Evolutionary conservation across 331 rosid species (phyloP).

Genomic region (Saraca asoca): DNA sequence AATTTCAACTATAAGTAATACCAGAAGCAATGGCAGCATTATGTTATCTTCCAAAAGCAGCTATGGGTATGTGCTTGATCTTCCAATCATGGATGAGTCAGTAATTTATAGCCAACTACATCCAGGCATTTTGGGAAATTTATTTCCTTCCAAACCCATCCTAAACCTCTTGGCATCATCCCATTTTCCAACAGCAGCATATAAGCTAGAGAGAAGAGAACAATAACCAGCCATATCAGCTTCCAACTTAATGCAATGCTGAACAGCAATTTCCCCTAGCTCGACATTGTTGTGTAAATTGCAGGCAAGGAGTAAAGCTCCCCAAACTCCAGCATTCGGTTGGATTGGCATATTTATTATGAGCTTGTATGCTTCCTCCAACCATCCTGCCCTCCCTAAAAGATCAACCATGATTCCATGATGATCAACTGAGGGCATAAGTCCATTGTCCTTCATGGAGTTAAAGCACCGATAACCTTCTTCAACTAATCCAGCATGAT

Average conservation of each 20-base stretch:
- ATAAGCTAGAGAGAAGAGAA: slow-evolving; percentile 60
- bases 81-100: slow-evolving; percentile 20
- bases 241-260: slow-evolving; percentile 64
- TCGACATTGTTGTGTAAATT: slow-evolving; percentile 53
- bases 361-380: slow-evolving; percentile 59
- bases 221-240: slow-evolving; percentile 51
- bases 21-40: slow-evolving; percentile 10
- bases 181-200: slow-evolving; percentile 62
- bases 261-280: slow-evolving; percentile 64
- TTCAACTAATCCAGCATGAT: slow-evolving; percentile 70
- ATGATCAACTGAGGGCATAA: slow-evolving; percentile 62
- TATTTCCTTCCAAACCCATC: slow-evolving; percentile 36
- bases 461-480: slow-evolving; percentile 67
- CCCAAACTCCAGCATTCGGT: slow-evolving; percentile 69
- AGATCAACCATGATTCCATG: slow-evolving; percentile 71
- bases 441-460: slow-evolving; percentile 56
- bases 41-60: background rate
- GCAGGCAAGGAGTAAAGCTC: slow-evolving; percentile 77
- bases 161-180: slow-evolving; percentile 56
- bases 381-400: slow-evolving; percentile 66
- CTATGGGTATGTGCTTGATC: slow-evolving; percentile 2
- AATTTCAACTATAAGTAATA: slow-evolving; percentile 4
- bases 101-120: slow-evolving; percentile 61
- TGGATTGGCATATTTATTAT: slow-evolving; percentile 63
- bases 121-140: slow-evolving; percentile 54